Evolutionary conservation across 2,329 filamentous ascomycete genomes (phyloP), one percentile per base, ranked within the genome.

Genomic region (Mycocentrospora acerina): DNA sequence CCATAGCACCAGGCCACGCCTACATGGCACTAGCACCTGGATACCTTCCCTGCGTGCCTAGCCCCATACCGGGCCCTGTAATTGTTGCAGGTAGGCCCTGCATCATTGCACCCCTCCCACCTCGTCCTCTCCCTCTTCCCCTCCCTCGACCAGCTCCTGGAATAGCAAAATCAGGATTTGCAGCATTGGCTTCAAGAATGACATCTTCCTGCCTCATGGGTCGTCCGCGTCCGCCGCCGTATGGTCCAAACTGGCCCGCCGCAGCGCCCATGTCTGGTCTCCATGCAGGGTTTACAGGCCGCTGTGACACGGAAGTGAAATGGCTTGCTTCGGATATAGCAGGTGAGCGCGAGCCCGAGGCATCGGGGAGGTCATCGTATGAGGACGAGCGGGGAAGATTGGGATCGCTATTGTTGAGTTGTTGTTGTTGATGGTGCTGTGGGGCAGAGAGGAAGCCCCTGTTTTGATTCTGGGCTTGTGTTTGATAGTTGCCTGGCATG

Each of bases 241-340:
- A 59, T 0, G 60, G 62, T 3, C 46, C 56, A 53, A 57, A 72
- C 51, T 69, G 73, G 7, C 70, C 61, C 11, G 52, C 57, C 22
- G 64, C 48, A 5, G 53, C 59, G 51, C 50, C 67, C 29, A 76
- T 71, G 19, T 75, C 72, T 2, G 69, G 69, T 26, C 86, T 81
- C 90, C 91, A 96, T 44, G 84, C 83, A 6, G 90, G 91, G 64
- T 96, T 96, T 37, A 96, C 73, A 1, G 87, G 86, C 24, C 91
- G 80, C 67, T 96, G 90, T 0, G 86, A 91, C 30, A 97, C 85
- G 9, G 87, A 93, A 1, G 91, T 96, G 68, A 95, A 96, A 54
- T 86, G 87, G 30, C 84, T 91, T 16, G 81, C 79, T 59, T 95
- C 88, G 46, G 86, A 91, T 55, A 83, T 80, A 9, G 67, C 71